Base-by-base conservation (phyloP, 305 asterid genomes). In the Andrographis paniculata region DNA sequence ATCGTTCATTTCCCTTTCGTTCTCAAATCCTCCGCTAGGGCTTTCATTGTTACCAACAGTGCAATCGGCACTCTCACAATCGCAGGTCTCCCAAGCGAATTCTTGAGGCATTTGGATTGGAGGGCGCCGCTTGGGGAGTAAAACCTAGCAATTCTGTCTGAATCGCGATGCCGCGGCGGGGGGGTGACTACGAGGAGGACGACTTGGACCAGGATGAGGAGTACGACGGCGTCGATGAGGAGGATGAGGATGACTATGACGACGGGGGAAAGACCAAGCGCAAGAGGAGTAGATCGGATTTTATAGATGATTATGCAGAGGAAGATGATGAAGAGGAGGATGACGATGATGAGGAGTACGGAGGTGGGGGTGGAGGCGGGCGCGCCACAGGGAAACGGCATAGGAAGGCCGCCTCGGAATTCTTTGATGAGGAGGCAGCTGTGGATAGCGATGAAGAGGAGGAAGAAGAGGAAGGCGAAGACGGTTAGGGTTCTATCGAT, bases 391-490 rank as follows among this genome's bases (percentile, higher is more conserved):
- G 76, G 20, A 73, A 67, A 57, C 63, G 75, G 20, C 76, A 70
- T 41, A 59, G 70, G 61, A 63, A 65, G 66, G 60, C 76, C 1
- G 87, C 73, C 4, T 66, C 88, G 9, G 56, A 71, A 17, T 83
- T 79, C 52, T 77, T 91, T 44, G 99, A 91, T 17, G 71, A 68
- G 53, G 95, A 87, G 63, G 99, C 96, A 4, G 62, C 56, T 1
- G 95, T 78, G 50, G 93, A 82, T 48, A 78, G 78, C 61, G 99
- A 83, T 21, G 96, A 81, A 2, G 96, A 87, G 0, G 99, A 91
- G 59, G 96, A 91, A 21, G 99, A 91, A 20, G 95, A 86, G 39
- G 96, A 87, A 42, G 95, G 77, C 56, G 99, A 83, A 48, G 96
- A 87, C 53, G 96, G 96, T 87, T 59, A 76, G 76, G 45, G 37